Percentiles rank a stretch among this genome's conserved stretches.
Evolutionary conservation across 352 stramenopile species (phyloP).

Genomic region (Pythium grandisporangium): DNA sequence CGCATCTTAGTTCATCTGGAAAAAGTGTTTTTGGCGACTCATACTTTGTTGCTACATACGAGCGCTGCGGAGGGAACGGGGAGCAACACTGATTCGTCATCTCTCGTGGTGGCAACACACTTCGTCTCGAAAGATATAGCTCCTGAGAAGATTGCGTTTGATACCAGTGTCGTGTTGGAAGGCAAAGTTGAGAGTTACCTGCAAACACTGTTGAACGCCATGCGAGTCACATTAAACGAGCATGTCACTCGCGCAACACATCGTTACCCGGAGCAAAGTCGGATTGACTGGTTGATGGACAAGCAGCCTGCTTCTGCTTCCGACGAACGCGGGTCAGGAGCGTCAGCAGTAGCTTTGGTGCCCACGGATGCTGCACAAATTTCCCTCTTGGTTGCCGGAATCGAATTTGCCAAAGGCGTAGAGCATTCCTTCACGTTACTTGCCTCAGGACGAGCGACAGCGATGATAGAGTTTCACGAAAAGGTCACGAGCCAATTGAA

Average conservation of each 20-base stretch:
- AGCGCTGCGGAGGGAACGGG: slow-evolving; percentile 18
- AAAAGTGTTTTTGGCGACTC: slow-evolving; percentile 77
- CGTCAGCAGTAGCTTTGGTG: slow-evolving; percentile 12
- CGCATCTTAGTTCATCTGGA: slow-evolving; percentile 89
- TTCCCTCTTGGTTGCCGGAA: slow-evolving; percentile 82
- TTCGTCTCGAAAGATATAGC: slow-evolving; percentile 89
- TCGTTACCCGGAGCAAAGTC: slow-evolving; percentile 84
- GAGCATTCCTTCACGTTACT: slow-evolving; percentile 68
- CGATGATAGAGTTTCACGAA: slow-evolving; percentile 77
- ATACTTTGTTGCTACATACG: slow-evolving; percentile 61
- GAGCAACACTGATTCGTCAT: too few species aligned
- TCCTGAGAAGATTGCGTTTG: slow-evolving; percentile 86
- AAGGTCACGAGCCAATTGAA: slow-evolving; percentile 86
- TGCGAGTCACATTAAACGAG: slow-evolving; percentile 84
- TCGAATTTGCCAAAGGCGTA: slow-evolving; percentile 87
- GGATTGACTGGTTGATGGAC: slow-evolving; percentile 91
- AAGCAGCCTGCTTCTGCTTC: slow-evolving; percentile 24
- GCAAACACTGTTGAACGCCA: slow-evolving; percentile 86
- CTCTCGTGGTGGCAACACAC: too few species aligned
- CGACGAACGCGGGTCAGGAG: slow-evolving; percentile 6
- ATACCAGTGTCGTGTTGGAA: slow-evolving; percentile 76
- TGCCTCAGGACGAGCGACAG: slow-evolving; percentile 58
- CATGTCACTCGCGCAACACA: slow-evolving; percentile 83
- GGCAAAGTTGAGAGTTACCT: slow-evolving; percentile 97
- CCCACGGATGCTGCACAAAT: slow-evolving; percentile 90